Evolutionary conservation across 177 flowering plant species (phyloP).

Genomic region (Tripterygium wilfordii): DNA sequence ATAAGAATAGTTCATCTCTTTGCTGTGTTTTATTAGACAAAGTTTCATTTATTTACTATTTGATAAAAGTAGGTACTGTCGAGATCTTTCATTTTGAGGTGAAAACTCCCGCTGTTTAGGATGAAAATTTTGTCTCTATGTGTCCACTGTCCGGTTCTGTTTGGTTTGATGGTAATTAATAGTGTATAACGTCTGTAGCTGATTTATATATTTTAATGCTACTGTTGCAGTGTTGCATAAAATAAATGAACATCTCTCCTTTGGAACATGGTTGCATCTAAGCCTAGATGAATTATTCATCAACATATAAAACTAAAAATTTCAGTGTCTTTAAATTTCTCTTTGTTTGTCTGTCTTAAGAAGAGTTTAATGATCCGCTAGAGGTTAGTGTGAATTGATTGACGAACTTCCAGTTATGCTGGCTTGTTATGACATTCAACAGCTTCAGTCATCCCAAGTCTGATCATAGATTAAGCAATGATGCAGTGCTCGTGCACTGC

Average conservation of each 20-base stretch:
- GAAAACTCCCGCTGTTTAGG: too few relatives aligned
- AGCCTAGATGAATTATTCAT: conserved; percentile 2
- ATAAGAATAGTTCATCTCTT: not conserved
- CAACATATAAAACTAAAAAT: conserved; percentile 4
- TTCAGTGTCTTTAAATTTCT: not conserved
- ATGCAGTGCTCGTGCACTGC: conserved; percentile 77
- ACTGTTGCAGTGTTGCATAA: not conserved
- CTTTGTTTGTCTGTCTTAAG: not conserved
- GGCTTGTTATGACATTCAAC: conserved; percentile 18
- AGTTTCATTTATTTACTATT: conserved; percentile 2
- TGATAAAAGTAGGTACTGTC: not conserved
- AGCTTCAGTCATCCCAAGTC: conserved; percentile 35
- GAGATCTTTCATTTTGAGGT: not conserved
- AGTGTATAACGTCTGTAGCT: too few relatives aligned
- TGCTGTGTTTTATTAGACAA: not conserved
- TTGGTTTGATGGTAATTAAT: conserved; percentile 11
- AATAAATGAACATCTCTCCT: too few relatives aligned
- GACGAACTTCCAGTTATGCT: conserved; percentile 6
- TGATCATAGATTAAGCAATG: conserved; percentile 54
- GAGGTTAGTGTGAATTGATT: not conserved
- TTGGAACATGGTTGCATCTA: not conserved
- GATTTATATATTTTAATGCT: not conserved
- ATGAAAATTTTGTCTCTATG: too few relatives aligned
- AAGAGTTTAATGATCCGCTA: not conserved
- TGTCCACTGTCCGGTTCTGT: not conserved